Evolutionary conservation across 768 basidiomycete genomes (phyloP).

Genomic region (Chiua virens): DNA sequence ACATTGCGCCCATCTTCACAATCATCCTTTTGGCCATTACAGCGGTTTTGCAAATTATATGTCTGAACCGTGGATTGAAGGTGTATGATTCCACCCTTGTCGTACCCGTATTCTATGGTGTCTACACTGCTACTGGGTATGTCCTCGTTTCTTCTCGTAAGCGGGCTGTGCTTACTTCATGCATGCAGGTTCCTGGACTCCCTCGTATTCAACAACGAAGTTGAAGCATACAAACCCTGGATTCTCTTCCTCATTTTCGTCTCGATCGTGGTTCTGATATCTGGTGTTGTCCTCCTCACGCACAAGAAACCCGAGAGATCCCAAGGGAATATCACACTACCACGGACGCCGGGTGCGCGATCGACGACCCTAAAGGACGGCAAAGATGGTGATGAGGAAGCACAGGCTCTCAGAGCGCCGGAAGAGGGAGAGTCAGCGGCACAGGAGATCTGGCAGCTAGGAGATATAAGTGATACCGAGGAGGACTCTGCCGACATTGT

Average conservation of each 20-base stretch:
- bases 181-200: constrained; percentile 57
- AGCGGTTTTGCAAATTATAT: constrained; percentile 88
- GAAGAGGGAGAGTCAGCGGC: constrained; percentile 38
- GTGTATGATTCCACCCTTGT: constrained; percentile 90
- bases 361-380: constrained; percentile 20
- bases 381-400: constrained; percentile 34
- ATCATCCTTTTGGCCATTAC: constrained; percentile 61
- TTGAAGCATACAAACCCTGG: constrained; percentile 86
- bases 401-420: constrained; percentile 33
- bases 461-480: constrained; percentile 69
- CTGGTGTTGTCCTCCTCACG: constrained; percentile 90
- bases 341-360: constrained; percentile 24
- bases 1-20: constrained; percentile 76
- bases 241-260: constrained; percentile 83
- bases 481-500: constrained; percentile 51
- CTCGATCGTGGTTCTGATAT: constrained; percentile 84
- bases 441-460: constrained; percentile 64
- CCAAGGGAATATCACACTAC: constrained; percentile 28
- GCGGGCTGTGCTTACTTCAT: constrained; percentile 7
- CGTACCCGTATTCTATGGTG: constrained; percentile 93
- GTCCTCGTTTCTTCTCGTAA: constrained; percentile 15
- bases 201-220: constrained; percentile 79
- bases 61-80: constrained; percentile 85
- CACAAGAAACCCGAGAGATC: constrained; percentile 81
- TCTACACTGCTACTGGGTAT: constrained; percentile 83